Evolutionary conservation across 768 basidiomycete species (phyloP), one percentile per base, ranked within the genome.

Genomic region (Mycena rosella): DNA sequence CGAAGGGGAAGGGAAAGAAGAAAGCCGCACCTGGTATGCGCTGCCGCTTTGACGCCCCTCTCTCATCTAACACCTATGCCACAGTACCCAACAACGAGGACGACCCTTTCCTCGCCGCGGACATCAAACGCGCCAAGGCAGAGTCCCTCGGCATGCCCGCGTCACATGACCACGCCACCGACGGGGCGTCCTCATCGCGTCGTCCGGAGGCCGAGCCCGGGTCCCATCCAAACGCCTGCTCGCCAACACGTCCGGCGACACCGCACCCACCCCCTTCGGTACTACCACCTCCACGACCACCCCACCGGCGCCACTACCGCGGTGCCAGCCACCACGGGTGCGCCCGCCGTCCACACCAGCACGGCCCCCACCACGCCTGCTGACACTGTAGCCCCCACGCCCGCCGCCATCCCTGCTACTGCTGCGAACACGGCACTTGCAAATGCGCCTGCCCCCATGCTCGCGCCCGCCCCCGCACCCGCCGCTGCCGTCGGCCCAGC

Each of bases 31-130:
- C 20, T 5, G 42, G 42, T 44, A 44, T n/a, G 42, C 20, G 6
- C 5, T 20, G 20, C n/a, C 10, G 18, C 20, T 4, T 20, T n/a
- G 17, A 14, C n/a, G 9, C 38, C 42, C 42, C 20, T 20, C 11
- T 34, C 18, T n/a, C 10, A 3, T 5, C 42, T 44, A 18, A n/a
- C 5, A 44, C 42, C 6, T 20, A 20, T 15, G 8, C 15, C 38
- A 14, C 8, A 40, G 38, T 34, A 11, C 5, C 32, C 32, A 34
- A 34, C 11, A 11, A 34, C n/a, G 36, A 55, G 15, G n/a, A n/a
- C n/a, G 53, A 55, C 53, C 53, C 53, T 14, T 55, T 55, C 36
- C 53, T 55, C 34, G 53, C 34, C 22, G 53, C 53, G 15, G 53
- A 55, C 34, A 38, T 55, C 2, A 34, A n/a, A n/a, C 53, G 34